A percentile compares a stretch with the other conserved stretches of the same genome.
These are phyloP conservation scores for Tarenaya hassleriana DNA, from an alignment of 345 rosid species.

Conservation along the genomic window DNA sequence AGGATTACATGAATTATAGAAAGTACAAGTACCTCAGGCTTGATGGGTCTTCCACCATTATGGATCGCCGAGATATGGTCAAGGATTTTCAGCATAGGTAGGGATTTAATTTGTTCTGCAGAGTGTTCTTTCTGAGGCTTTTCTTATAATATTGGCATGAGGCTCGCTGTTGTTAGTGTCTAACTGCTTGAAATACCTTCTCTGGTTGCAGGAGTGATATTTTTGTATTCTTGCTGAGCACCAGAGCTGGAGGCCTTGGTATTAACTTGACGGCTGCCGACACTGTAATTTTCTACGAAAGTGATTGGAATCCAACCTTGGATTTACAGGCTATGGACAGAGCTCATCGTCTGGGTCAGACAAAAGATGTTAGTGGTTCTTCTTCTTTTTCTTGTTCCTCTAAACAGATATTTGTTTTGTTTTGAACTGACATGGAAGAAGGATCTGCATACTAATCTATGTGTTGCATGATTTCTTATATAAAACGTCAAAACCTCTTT, in stretches of 20 bases:
- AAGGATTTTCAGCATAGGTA: conserved; percentile 96
- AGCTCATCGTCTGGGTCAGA: conserved; percentile 99
- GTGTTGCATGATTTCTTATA: conserved; percentile 11
- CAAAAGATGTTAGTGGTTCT: conserved; percentile 80
- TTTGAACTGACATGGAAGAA: neutral
- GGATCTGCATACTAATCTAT: neutral
- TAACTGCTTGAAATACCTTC: neutral
- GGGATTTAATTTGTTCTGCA: conserved; percentile 14
- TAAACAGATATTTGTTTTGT: conserved; percentile 4
- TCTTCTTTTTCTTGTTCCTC: conserved; percentile 11
- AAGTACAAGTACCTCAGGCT: conserved; percentile 96
- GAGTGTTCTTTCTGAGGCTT: conserved; percentile 1
- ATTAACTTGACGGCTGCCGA: conserved; percentile 99
- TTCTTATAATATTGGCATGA: conserved; percentile 5
- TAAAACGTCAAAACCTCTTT: conserved; percentile 7
- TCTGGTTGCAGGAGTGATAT: conserved; percentile 80
- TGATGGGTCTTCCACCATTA: conserved; percentile 97
- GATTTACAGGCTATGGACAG: conserved; percentile 99
- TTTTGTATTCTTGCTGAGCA: conserved; percentile 98
- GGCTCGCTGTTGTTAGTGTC: conserved; percentile 4
- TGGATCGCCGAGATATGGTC: conserved; percentile 99
- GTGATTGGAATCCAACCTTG: conserved; percentile 99
- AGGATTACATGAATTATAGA: conserved; percentile 99
- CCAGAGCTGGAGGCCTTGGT: conserved; percentile 99
- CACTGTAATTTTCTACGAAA: conserved; percentile 98